Evolutionary conservation across 495 filamentous ascomycete genomes (phyloP), one percentile per base, ranked within the genome.

Genomic region (Aspergillus baeticus): DNA sequence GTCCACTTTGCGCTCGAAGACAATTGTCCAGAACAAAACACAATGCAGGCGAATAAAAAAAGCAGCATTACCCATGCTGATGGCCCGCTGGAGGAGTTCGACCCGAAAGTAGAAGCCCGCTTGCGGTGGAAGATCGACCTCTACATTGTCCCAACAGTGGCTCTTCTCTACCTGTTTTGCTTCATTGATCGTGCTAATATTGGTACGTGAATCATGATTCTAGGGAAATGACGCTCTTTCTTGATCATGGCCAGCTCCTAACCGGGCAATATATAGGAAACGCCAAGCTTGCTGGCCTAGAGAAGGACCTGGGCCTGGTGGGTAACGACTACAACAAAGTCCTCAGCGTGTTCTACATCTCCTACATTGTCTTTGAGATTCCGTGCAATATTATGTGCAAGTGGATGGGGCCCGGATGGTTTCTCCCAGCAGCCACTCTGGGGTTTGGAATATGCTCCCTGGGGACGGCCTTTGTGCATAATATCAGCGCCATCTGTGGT

Each of bases 301-400:
- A 68, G 22, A 63, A 67, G 47, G 81, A 85, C 53, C 64, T 85
- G 5, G 63, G 70, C 29, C 78, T 90, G 54, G 68, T 69, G 21
- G 63, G 69, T 20, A 76, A 84, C 42, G 80, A 87, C 51, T 88
- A 89, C 66, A 88, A 89, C 63, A 76, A 76, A 10, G 79, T 87
- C 13, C 67, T 89, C n/a, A 77, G 76, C 11, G 78, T 89, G 52
- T 90, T 89, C 75, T 89, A 85, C 64, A 73, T 89, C 41, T 80
- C 86, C 11, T 90, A 88, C 51, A 88, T 93, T 57, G 10, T 50
- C 34, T 92, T 92, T 57, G 90, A 94, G 66, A 81, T 90, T 39
- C 90, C 90, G 0, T 88, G 87, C 31, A 94, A 91, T 64, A 70
- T 82, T 36, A 64, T 62, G 14, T 81, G 78, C 62, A 81, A 80